Percentiles rank a stretch among this genome's conserved stretches.
Conservation (phyloP, 768 basidiomycete genomes). For the Melanogaster broomeanus region DNA sequence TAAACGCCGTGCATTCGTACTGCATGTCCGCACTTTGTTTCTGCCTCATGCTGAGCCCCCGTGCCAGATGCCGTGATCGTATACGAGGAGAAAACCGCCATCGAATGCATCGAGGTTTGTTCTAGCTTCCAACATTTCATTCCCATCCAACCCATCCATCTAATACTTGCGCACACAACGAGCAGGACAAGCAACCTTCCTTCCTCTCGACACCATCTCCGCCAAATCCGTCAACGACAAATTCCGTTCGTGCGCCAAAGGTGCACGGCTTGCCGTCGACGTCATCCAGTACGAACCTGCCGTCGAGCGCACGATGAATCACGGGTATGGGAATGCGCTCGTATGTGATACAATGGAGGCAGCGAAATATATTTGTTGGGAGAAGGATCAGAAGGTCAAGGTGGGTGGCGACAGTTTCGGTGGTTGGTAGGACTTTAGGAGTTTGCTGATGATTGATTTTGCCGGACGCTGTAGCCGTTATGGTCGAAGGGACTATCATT, state of each 20-base stretch:
- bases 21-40: too few relatives aligned
- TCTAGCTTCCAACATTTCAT: not conserved
- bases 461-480: conserved; percentile 84
- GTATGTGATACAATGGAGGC: conserved; percentile 97
- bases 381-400: conserved; percentile 94
- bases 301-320: conserved; percentile 93
- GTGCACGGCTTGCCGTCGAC: conserved; percentile 83
- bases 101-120: conserved; percentile 92
- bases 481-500: conserved; percentile 94
- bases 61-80: conserved; percentile 97
- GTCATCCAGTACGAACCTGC: conserved; percentile 80
- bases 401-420: conserved; percentile 53
- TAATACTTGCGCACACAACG: conserved; percentile 96
- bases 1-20: too few relatives aligned
- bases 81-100: conserved; percentile 95
- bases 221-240: conserved; percentile 93
- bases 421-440: too few relatives aligned
- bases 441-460: too few relatives aligned
- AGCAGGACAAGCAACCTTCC: conserved; percentile 94
- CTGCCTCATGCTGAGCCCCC: too few relatives aligned
- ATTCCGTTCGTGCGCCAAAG: conserved; percentile 88
- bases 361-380: conserved; percentile 88
- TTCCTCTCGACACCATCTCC: too few relatives aligned
- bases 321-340: conserved; percentile 92
- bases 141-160: not conserved